These are phyloP conservation scores for Vitis hybrid DNA, from an alignment of 177 flowering plant genomes.

Conservation along the genomic window DNA sequence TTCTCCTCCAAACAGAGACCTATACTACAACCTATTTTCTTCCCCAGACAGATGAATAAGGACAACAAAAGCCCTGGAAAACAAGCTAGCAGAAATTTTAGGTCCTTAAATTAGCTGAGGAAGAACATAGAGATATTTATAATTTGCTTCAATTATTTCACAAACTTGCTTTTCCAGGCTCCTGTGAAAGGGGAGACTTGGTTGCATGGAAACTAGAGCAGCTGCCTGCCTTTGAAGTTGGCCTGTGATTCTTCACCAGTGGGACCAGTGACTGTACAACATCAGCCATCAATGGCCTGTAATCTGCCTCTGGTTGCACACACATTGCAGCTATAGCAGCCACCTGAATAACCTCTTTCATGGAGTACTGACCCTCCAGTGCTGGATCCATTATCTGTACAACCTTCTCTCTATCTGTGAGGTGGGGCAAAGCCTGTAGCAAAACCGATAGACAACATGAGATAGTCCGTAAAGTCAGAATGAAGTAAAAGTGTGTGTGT, in stretches of 20 bases:
- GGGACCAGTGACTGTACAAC: slow-evolving; percentile 94
- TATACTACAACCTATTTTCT: not conserved
- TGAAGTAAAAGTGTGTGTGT: no score
- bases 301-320: slow-evolving; percentile 81
- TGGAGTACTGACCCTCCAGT: no score
- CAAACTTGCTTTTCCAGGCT: slow-evolving; percentile 15
- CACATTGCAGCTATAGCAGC: no score
- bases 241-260: slow-evolving; percentile 58
- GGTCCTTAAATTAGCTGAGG: not conserved
- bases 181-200: slow-evolving; percentile 34
- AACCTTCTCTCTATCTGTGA: no score
- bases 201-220: slow-evolving; percentile 46
- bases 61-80: not conserved
- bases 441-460: no score
- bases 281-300: slow-evolving; percentile 93
- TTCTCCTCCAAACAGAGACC: not conserved
- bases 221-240: slow-evolving; percentile 47
- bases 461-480: no score
- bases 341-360: no score
- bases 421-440: no score
- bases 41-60: not conserved
- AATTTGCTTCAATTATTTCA: slow-evolving; percentile 11
- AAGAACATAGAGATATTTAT: not conserved
- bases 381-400: no score
- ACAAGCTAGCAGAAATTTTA: not conserved